Evolutionary conservation across 2,329 filamentous ascomycete species (phyloP), one percentile per base, ranked within the genome.

Genomic region (Epichloe hybrida): DNA sequence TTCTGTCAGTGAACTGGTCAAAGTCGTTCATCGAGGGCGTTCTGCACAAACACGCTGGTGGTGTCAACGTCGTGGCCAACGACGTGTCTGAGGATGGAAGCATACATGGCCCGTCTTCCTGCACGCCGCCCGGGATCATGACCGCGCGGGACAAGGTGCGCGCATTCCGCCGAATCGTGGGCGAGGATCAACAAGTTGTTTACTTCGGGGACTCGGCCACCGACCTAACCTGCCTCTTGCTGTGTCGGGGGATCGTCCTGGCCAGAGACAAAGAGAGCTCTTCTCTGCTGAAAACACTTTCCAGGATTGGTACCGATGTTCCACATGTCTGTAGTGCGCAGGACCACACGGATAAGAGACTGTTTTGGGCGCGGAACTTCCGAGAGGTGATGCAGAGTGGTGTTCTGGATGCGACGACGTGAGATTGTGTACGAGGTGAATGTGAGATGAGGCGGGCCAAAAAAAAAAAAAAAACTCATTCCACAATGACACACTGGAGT

Each of bases 171-270:
- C 57, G 62, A 6, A 55, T 70, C 35, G 53, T 50, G 6, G 58
- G 58, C 45, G 46, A 7, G 12, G 48, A 50, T 12, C 55, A 59
- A 4, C 55, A 51, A 50, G 58, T 66, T n/a, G 59, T 76, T n/a
- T 81, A 80, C 62, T 72, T 79, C 59, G 77, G 77, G 7, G 77
- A 81, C 59, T 79, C 77, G 31, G 69, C 69, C 2, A 80, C 77
- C 2, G 77, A 81, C 58, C 61, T 80, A 51, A 71, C 73, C 58
- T 80, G 77, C 52, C 61, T 81, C 38, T 55, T 77, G 4, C 58
- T 61, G 3, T 12, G 8, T 2, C 62, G 64, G 5, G 77, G 76
- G 4, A 62, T 79, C 21, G 69, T 75, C 41, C 66, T 81, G 39
- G 66, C 71, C 1, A 59, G 70, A 38, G 57, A 63, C 15, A 64